A percentile compares a stretch with the other conserved stretches of the same genome.
phyloP scores from a whole-genome alignment of 1,284 basidiomycete species.

The Cystobasidium slooffiae region DNA sequence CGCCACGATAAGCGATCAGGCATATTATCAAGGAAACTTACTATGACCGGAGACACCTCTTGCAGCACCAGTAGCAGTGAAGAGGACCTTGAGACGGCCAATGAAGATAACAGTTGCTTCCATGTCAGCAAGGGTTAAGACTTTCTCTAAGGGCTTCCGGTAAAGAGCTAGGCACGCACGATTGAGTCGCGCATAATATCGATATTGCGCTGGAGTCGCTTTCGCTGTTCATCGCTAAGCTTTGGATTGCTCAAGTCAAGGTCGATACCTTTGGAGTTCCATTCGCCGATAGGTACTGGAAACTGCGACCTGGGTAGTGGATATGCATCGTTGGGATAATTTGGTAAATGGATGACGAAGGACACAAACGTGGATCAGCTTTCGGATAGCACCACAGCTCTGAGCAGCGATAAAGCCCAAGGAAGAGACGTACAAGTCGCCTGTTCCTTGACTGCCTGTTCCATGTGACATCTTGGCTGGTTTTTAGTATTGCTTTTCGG shows the following conservation, averaged over 20 bases:
- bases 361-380: constrained; percentile 18
- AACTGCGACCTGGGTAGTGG: constrained; percentile 1
- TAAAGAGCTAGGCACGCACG: background rate
- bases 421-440: constrained; percentile 14
- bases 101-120: too few relatives aligned
- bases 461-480: constrained; percentile 17
- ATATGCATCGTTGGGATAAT: background rate
- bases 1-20: constrained; percentile 6
- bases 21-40: background rate
- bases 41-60: constrained; percentile 81
- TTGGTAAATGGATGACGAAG: constrained; percentile 4
- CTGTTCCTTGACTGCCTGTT: constrained; percentile 35
- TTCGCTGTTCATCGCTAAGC: constrained; percentile 66
- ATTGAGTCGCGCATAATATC: constrained; percentile 43
- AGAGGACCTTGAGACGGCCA: constrained; percentile 28
- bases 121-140: too few relatives aligned
- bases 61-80: constrained; percentile 44
- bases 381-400: background rate
- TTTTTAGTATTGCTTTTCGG: background rate
- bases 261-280: constrained; percentile 29
- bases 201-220: constrained; percentile 58
- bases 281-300: constrained; percentile 36
- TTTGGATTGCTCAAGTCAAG: constrained; percentile 59
- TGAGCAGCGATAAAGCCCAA: background rate
- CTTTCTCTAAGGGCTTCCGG: background rate